Evolutionary conservation across 2,329 filamentous ascomycete species (phyloP), one percentile per base, ranked within the genome.

Genomic region (Clarireedia homoeocarpa): DNA sequence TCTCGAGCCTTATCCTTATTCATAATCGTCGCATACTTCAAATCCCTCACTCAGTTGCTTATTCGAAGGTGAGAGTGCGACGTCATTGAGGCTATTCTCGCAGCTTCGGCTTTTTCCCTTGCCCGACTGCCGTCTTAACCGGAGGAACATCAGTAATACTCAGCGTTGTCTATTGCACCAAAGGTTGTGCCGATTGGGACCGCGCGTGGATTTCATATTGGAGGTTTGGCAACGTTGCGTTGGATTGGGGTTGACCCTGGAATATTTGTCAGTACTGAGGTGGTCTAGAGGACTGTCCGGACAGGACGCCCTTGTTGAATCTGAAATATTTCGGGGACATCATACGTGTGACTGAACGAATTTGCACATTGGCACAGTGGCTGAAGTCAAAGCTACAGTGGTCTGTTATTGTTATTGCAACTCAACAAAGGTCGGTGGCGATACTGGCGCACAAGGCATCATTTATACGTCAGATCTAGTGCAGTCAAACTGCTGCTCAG

Each of bases 391-490:
- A 40, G 42, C 24, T 17, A 46, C 48, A 57, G 46, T 57, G 20
- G 34, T 34, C 42, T 38, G 53, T 56, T 51, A 60, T 59, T 38
- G 53, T 56, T 51, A 60, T 59, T 58, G 55, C 55, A 49, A 59
- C 24, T 53, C 45, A 42, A 44, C 40, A 62, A 58, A 58, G 53
- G 56, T 56, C 59, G 53, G 59, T 58, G 49, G 50, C 38, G 27
- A 44, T 36, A 59, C 34, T 45, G 55, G 56, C 53, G 54, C 56
- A 58, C 20, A 48, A 58, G 54, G 47, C 59, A 59, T 56, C 53
- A 51, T 62, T 60, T 62, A 65, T 64, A 65, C 54, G 59, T 62
- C 58, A 59, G 48, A 55, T 45, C 36, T 55, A 57, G 56, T 51
- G 51, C 58, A 56, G 57, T 47, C 42, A 47, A 53, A 53, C 39